A percentile compares a stretch with the other conserved stretches of the same genome.
Evolutionary conservation across 2,329 filamentous ascomycete species (phyloP).

Genomic region (Myriosclerotinia curreyana): DNA sequence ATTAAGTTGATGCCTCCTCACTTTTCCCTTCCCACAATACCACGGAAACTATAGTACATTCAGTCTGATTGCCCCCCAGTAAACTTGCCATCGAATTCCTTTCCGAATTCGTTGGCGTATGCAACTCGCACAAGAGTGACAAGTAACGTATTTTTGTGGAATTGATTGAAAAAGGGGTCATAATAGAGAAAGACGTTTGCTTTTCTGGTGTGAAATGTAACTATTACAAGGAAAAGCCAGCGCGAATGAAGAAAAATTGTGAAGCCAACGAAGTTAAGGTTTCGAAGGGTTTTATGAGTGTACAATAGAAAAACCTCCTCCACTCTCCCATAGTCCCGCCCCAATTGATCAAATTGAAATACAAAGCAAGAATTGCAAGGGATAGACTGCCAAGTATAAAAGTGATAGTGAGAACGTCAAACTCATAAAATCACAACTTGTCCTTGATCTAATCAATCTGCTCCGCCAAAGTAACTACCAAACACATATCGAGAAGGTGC

Average conservation of each 20-base stretch:
- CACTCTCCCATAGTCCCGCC: neutral
- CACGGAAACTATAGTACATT: constrained; percentile 16
- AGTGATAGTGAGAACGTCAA: constrained; percentile 13
- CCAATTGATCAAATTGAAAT: constrained; percentile 9
- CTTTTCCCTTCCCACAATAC: neutral
- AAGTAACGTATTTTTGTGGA: neutral
- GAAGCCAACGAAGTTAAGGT: neutral
- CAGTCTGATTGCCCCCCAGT: constrained; percentile 3
- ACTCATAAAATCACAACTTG: constrained; percentile 25
- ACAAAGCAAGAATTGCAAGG: constrained; percentile 14
- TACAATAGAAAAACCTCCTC: constrained; percentile 9
- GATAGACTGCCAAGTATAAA: constrained; percentile 5
- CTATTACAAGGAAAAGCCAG: constrained; percentile 12
- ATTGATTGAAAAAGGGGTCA: neutral
- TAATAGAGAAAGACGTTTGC: constrained; percentile 5
- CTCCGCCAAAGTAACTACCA: constrained; percentile 18
- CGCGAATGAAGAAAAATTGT: neutral
- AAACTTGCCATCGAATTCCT: constrained; percentile 14
- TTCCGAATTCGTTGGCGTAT: neutral
- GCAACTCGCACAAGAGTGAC: constrained; percentile 12
- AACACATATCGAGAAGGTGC: constrained; percentile 14
- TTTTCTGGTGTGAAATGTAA: constrained; percentile 14
- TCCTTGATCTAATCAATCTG: constrained; percentile 21
- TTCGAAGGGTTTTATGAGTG: constrained; percentile 12
- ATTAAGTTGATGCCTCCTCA: neutral